These are phyloP conservation scores for Neofusicoccum laricinum DNA, from an alignment of 2,329 filamentous ascomycete genomes.

Conservation along the genomic window DNA sequence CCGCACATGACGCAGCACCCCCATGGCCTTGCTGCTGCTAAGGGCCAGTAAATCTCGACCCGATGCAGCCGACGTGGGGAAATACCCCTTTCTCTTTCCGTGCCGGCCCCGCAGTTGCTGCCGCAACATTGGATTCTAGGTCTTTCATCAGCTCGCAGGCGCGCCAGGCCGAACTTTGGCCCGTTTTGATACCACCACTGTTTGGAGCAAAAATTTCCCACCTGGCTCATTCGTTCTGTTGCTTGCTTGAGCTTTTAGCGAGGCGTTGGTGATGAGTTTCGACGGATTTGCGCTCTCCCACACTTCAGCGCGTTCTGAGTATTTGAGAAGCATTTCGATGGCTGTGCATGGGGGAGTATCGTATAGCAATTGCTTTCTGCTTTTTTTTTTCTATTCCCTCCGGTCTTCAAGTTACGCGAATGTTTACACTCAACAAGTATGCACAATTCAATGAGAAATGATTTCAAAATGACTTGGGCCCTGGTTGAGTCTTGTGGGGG, in stretches of 20 bases:
- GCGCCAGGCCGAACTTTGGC: background rate
- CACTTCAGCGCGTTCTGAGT: background rate
- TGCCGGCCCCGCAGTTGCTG: background rate
- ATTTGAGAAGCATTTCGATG: background rate
- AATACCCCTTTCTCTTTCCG: background rate
- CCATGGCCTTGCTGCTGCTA: conserved; percentile 35
- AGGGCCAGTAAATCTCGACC: conserved; percentile 26
- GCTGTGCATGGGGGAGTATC: background rate
- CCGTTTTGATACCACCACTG: background rate
- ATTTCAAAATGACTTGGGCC: too few species aligned
- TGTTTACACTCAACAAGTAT: background rate
- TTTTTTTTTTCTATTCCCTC: background rate
- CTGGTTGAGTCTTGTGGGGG: too few species aligned
- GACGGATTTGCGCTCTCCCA: background rate
- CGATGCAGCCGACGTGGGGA: background rate
- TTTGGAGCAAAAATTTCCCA: conserved; percentile 3
- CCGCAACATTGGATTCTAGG: background rate
- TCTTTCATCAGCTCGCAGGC: conserved; percentile 1
- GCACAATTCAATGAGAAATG: background rate
- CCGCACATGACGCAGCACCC: conserved; percentile 30
- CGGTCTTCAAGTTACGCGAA: background rate
- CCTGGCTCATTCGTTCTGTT: conserved; percentile 8
- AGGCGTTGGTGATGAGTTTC: conserved; percentile 1
- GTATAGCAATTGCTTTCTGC: background rate
- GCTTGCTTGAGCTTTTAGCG: conserved; percentile 15